Base-by-base conservation (phyloP, 768 basidiomycete genomes). In the Termitomyces sp. region DNA sequence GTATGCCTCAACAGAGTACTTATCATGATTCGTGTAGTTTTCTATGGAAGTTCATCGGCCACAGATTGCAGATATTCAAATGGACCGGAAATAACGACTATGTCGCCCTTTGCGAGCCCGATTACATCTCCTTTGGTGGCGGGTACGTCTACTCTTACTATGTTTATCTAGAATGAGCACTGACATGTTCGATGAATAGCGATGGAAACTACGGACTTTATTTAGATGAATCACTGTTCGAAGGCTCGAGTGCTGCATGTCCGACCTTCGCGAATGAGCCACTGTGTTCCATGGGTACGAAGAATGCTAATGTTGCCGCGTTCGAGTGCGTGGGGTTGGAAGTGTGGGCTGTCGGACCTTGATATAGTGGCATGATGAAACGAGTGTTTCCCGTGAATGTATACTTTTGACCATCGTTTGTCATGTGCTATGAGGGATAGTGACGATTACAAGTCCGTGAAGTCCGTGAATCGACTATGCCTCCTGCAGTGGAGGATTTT, bases 241-340 rank as follows among this genome's bases (percentile, higher is more conserved):
- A 88, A 43, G 95, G 96, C 7, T 89, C 91, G 0, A 91, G 91
- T 0, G 90, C 92, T 2, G 76, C 75, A 0, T 93, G 93, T 63
- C 87, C 85, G 1, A 93, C 93, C 1, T 98, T 94, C 67, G 83
- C 79, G 37, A 98, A 99, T 64, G 88, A 90, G 32, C 82, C 89
- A 0, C 70, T 96, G 15, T 95, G 91, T 66, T 74, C 78, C 0
- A 65, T 61, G n/a, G 74, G 77, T 0, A 65, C 71, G 0, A 71
- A 70, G 45, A 74, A 72, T 53, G 80, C 78, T 2, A 73, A 76
- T n/a, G 72, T 74, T 7, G 78, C 79, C 9, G 69, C 75, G n/a
- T 98, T 98, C 61, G 93, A 96, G 65, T 93, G 93, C 68, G 87
- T 96, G 0, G 93, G 88, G 14, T 68, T 98, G 52, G 95, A 98